Evolutionary conservation across 2,329 filamentous ascomycete species (phyloP).

Genomic region (Kalaharituber pfeilii): DNA sequence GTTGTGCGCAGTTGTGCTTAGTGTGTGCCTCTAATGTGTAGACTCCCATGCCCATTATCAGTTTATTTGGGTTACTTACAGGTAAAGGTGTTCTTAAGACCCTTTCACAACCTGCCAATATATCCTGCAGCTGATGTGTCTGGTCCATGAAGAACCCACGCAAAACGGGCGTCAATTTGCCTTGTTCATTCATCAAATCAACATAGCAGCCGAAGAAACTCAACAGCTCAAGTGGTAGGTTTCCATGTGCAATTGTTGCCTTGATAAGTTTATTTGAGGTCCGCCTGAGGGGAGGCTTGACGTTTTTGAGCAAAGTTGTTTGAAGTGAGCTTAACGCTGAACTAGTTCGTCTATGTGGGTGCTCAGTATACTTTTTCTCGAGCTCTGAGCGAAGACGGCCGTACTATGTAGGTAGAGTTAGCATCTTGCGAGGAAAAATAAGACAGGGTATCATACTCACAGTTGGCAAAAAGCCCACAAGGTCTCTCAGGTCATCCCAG

Average conservation of each 20-base stretch:
- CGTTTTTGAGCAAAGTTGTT: background rate
- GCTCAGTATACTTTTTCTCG: background rate
- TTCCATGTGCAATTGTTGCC: constrained; percentile 10
- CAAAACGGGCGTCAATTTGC: constrained; percentile 7
- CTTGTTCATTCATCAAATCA: constrained; percentile 8
- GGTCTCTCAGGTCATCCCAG: constrained; percentile 12
- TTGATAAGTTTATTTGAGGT: background rate
- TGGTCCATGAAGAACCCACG: constrained; percentile 6
- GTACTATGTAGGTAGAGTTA: background rate
- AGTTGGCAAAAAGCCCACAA: constrained; percentile 15
- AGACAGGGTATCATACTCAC: constrained; percentile 6
- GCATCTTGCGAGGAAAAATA: no score
- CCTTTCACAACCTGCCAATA: constrained; percentile 11
- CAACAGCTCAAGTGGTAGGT: constrained; percentile 14
- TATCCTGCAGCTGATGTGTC: constrained; percentile 9
- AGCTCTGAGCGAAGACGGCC: background rate
- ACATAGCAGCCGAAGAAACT: constrained; percentile 14
- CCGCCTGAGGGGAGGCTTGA: background rate
- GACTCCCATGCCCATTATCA: background rate
- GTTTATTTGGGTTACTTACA: constrained; percentile 3
- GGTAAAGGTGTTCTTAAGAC: constrained; percentile 11
- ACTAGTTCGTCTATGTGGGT: background rate
- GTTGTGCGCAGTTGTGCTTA: background rate
- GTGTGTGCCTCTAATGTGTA: no score
- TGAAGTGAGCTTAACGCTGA: background rate